Percentiles rank a stretch among this genome's conserved stretches.
These are phyloP conservation scores for Vicia sativa DNA, from an alignment of 306 rosid species.

Conservation along the genomic window DNA sequence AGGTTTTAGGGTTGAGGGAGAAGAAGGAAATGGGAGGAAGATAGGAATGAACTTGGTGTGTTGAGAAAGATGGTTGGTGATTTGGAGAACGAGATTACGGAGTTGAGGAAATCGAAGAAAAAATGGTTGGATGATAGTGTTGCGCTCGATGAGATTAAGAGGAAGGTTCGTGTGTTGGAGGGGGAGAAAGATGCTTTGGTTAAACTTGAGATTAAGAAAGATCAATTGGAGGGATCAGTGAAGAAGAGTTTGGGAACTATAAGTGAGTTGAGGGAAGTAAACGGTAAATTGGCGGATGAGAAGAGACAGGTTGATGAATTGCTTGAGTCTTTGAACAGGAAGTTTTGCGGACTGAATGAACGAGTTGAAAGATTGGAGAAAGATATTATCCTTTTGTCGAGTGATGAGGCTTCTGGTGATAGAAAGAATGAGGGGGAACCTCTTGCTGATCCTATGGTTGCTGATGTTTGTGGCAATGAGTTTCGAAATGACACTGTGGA, in stretches of 20 bases:
- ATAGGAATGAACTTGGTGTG: not conserved
- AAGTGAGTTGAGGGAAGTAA: not conserved
- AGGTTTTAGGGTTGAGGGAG: constrained; percentile 5
- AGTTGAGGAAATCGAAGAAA: constrained; percentile 13
- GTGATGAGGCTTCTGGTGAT: not conserved
- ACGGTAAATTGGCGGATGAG: not conserved
- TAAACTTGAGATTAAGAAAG: constrained; percentile 9
- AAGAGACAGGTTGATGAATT: not conserved
- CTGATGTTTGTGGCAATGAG: not conserved
- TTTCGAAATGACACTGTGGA: constrained; percentile 4
- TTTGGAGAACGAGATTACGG: not conserved
- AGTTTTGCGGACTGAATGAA: constrained; percentile 1
- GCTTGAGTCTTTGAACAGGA: not conserved
- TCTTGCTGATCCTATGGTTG: not conserved
- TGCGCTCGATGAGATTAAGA: constrained; percentile 3
- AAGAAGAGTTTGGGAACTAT: not conserved
- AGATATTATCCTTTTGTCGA: not conserved
- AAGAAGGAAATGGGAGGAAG: not conserved
- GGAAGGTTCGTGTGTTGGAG: constrained; percentile 10
- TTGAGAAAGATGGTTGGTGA: not conserved
- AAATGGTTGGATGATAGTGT: not conserved
- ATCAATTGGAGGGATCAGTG: constrained; percentile 22
- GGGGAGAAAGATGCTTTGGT: constrained; percentile 2
- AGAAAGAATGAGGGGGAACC: not conserved
- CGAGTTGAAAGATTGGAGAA: constrained; percentile 22